These are phyloP conservation scores for Pascua sp. DNA, from an alignment of 1,284 basidiomycete species.

Conservation along the genomic window DNA sequence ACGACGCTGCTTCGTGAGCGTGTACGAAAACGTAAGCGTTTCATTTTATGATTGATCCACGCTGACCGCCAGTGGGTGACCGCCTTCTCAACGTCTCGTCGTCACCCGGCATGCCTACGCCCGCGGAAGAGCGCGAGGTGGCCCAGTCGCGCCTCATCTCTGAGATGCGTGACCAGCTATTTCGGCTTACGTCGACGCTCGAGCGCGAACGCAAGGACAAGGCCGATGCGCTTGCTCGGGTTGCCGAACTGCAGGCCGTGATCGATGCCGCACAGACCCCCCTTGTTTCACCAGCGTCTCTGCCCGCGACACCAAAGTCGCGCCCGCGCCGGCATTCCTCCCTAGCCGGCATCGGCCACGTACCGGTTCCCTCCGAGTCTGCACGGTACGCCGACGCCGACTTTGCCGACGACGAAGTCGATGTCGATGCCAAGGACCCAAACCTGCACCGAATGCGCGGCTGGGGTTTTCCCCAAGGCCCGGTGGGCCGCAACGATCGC, in stretches of 20 bases:
- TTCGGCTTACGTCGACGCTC: constrained; percentile 31
- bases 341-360: neutral
- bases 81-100: constrained; percentile 32
- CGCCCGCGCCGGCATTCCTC: constrained; percentile 7
- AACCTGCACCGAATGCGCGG: constrained; percentile 30
- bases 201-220: constrained; percentile 39
- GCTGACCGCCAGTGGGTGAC: constrained; percentile 24
- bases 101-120: constrained; percentile 3
- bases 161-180: constrained; percentile 42
- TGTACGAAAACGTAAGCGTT: constrained; percentile 39
- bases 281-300: constrained; percentile 8
- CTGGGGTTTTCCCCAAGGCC: constrained; percentile 38
- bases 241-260: constrained; percentile 20
- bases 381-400: constrained; percentile 12
- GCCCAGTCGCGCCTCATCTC: constrained; percentile 28
- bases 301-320: constrained; percentile 18
- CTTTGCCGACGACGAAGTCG: constrained; percentile 11
- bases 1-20: constrained; percentile 31
- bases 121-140: constrained; percentile 13
- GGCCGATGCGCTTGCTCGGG: constrained; percentile 16
- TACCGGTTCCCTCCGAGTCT: neutral
- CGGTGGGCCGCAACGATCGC: constrained; percentile 11
- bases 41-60: neutral
- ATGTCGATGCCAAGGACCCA: constrained; percentile 19
- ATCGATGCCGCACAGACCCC: constrained; percentile 14